Base-by-base conservation (phyloP, 139 green algal species). In the Haematococcus lacustris region DNA sequence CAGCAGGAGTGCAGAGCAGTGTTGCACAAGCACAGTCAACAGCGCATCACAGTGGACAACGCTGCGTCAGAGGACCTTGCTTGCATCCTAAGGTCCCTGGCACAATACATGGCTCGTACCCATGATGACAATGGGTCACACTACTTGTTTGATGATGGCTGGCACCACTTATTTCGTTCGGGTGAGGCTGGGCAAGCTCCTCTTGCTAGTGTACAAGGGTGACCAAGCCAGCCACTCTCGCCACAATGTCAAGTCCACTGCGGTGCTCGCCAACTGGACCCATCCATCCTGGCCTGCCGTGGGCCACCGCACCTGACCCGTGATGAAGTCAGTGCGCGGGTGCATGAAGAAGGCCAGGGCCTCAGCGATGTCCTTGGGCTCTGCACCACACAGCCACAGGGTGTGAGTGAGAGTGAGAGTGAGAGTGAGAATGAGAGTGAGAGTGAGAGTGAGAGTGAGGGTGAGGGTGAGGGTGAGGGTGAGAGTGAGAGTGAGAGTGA, bases 341-440 rank as follows among this genome's bases (percentile, higher is more conserved):
- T 63, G 7, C 53, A 63, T 63, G 53, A 63, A 63, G 33, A 63
- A 63, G 6, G 4, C 53, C 53, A 63, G 33, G 33, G 53, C 53
- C 9, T 25, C 6, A 3, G 53, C 53, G 33, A 63, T 63, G 53
- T 63, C 53, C 17, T 13, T 26, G 9, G 53, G 53, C 4, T 63
- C 53, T 63, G 53, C 17, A 63, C 3, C 9, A 33, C 6, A 13
- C 6, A 33, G 7, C 17, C 53, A 13, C 32, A 63, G 32, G 53
- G 17, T 63, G 53, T 17, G 3, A 63, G 53, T 33, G 17, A 28
- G 17, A n/a, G n/a, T n/a, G n/a, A n/a, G n/a, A n/a, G n/a, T n/a
- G n/a, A n/a, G n/a, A n/a, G n/a, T n/a, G n/a, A n/a, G n/a, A n/a
- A n/a, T n/a, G n/a, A n/a, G n/a, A n/a, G n/a, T n/a, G n/a, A n/a